These are phyloP conservation scores for Aspergillus ruber DNA, from an alignment of 2,329 filamentous ascomycete species.

Conservation along the genomic window DNA sequence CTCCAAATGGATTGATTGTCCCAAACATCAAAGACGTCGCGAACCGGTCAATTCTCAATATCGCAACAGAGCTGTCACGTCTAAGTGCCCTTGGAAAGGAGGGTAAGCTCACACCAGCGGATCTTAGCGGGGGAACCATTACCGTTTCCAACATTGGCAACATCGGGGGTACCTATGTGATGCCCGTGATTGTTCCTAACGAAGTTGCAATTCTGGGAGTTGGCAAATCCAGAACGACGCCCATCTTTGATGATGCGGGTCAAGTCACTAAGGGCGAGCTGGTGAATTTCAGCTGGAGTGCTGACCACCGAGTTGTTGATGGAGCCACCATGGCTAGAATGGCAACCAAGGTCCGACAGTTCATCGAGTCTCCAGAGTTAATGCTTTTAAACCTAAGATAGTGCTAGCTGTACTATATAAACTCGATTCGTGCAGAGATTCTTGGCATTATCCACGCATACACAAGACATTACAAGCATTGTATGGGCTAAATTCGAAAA, in stretches of 20 bases:
- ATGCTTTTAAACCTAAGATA: constrained; percentile 81
- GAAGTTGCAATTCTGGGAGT: constrained; percentile 91
- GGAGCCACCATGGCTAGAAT: constrained; percentile 91
- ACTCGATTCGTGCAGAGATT: no score
- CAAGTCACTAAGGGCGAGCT: constrained; percentile 69
- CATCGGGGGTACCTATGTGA: constrained; percentile 86
- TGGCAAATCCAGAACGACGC: constrained; percentile 71
- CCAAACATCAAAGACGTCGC: constrained; percentile 85
- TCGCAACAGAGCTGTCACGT: constrained; percentile 68
- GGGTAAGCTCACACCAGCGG: constrained; percentile 67
- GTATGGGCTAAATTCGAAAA: no score
- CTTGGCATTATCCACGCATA: no score
- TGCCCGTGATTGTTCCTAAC: constrained; percentile 81
- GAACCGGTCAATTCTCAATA: constrained; percentile 65
- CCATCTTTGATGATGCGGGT: constrained; percentile 60
- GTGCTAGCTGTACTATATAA: constrained; percentile 9
- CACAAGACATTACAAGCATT: no score
- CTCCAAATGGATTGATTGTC: constrained; percentile 77
- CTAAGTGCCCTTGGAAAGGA: constrained; percentile 65
- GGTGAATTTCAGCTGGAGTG: constrained; percentile 92
- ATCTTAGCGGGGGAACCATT: constrained; percentile 82
- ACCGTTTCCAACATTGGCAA: constrained; percentile 96
- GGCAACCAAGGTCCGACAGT: constrained; percentile 68
- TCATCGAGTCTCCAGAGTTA: constrained; percentile 76
- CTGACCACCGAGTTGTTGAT: constrained; percentile 89